A percentile compares a stretch with the other conserved stretches of the same genome.
These are phyloP conservation scores for Spinellus fusiger DNA, from an alignment of 192 early-diverging fungal species.

Conservation along the genomic window DNA sequence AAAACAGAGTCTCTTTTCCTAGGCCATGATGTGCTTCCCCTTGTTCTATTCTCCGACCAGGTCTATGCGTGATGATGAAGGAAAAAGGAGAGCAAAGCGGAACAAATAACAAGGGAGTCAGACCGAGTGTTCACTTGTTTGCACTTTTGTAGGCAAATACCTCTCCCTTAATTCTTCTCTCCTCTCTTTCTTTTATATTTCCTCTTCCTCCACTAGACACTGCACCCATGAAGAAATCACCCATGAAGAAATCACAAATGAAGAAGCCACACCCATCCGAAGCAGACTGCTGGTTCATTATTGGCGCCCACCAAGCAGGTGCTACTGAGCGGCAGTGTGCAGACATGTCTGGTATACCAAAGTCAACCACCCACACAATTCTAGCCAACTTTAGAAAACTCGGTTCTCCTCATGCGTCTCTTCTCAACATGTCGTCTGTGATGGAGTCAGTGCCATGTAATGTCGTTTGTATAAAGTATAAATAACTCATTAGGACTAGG, in stretches of 20 bases:
- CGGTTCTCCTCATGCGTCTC: constrained; percentile 18
- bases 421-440: background rate
- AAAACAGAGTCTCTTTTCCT: no score
- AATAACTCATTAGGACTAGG: no score
- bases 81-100: no score
- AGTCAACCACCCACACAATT: constrained; percentile 17
- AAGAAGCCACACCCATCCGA: no score
- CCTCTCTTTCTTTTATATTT: background rate
- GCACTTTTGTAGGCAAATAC: no score
- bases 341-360: constrained; percentile 20
- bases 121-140: no score
- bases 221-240: background rate
- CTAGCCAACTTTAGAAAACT: constrained; percentile 17
- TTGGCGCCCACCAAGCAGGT: constrained; percentile 26
- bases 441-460: background rate
- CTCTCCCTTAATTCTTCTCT: no score
- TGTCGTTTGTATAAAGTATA: background rate
- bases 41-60: no score
- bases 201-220: background rate
- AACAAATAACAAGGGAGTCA: no score
- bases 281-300: constrained; percentile 23
- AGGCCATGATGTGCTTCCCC: no score
- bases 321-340: constrained; percentile 23
- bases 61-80: no score
- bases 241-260: constrained; percentile 11